These are phyloP conservation scores for Zymoseptoria crescenta DNA, from an alignment of 2,329 filamentous ascomycete genomes.

Conservation along the genomic window DNA sequence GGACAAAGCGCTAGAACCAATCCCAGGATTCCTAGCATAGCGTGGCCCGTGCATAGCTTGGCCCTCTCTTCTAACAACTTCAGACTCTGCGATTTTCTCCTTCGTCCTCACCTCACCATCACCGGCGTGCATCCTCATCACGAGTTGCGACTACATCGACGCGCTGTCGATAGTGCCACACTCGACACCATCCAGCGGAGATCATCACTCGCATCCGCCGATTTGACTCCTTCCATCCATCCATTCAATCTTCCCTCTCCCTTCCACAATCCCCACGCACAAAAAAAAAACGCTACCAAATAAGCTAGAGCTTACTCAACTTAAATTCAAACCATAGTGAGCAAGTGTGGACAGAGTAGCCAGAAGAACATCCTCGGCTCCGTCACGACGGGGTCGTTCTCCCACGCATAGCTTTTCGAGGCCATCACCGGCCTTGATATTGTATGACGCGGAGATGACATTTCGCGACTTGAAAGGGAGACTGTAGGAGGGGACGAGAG, in stretches of 20 bases:
- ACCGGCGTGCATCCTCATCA: background rate
- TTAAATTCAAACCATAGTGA: conserved; percentile 12
- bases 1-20: background rate
- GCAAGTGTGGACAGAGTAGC: conserved; percentile 28
- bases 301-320: conserved; percentile 26
- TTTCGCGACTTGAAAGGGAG: background rate
- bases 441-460: conserved; percentile 17
- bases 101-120: background rate
- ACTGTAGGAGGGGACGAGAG: background rate
- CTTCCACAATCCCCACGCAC: conserved; percentile 2
- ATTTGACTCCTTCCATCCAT: background rate
- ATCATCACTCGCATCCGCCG: background rate
- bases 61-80: too few species aligned
- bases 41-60: too few species aligned
- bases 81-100: background rate
- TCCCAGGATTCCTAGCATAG: too few species aligned
- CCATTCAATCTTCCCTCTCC: background rate
- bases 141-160: background rate
- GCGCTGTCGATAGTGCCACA: background rate
- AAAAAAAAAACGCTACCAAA: conserved; percentile 8
- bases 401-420: conserved; percentile 14
- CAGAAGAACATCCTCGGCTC: conserved; percentile 17
- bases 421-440: conserved; percentile 11
- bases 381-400: conserved; percentile 12
- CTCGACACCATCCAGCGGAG: background rate